phyloP scores from a whole-genome alignment of 495 filamentous ascomycete genomes.

The Aspergillus steynii region DNA sequence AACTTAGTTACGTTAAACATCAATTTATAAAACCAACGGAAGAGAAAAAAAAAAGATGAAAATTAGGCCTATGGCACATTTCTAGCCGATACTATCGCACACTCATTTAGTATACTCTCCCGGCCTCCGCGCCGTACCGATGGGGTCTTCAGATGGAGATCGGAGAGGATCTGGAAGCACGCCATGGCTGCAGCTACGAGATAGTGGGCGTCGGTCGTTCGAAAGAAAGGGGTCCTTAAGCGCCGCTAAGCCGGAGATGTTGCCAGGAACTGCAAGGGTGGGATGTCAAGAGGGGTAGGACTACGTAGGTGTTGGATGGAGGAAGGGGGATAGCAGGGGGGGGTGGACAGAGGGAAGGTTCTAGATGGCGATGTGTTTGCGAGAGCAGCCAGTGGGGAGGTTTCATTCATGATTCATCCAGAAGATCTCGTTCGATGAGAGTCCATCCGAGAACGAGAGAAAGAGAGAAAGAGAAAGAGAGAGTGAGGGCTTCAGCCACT shows the following conservation, averaged over 20 bases:
- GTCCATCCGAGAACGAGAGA: neutral
- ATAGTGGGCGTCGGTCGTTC: neutral
- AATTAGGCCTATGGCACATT: neutral
- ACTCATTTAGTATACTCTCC: constrained; percentile 39
- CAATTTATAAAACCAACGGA: neutral
- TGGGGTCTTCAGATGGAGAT: constrained; percentile 56
- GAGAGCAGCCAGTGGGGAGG: too few relatives aligned
- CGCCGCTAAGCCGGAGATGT: constrained; percentile 2
- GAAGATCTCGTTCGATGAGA: too few relatives aligned
- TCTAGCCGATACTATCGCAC: neutral
- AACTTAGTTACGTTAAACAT: neutral
- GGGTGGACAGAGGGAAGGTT: too few relatives aligned
- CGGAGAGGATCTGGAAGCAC: constrained; percentile 55
- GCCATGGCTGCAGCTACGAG: constrained; percentile 13
- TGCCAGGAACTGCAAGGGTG: neutral
- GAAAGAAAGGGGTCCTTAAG: neutral
- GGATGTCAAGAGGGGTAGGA: neutral
- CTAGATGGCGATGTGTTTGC: too few relatives aligned
- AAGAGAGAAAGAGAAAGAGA: neutral
- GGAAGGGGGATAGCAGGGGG: neutral
- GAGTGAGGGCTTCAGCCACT: neutral
- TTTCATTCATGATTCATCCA: too few relatives aligned
- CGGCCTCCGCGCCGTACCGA: constrained; percentile 43
- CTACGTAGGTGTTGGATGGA: too few relatives aligned
- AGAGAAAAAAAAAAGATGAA: neutral